Evolutionary conservation across 2,329 filamentous ascomycete species (phyloP).

Genomic region (Periconia sp.): DNA sequence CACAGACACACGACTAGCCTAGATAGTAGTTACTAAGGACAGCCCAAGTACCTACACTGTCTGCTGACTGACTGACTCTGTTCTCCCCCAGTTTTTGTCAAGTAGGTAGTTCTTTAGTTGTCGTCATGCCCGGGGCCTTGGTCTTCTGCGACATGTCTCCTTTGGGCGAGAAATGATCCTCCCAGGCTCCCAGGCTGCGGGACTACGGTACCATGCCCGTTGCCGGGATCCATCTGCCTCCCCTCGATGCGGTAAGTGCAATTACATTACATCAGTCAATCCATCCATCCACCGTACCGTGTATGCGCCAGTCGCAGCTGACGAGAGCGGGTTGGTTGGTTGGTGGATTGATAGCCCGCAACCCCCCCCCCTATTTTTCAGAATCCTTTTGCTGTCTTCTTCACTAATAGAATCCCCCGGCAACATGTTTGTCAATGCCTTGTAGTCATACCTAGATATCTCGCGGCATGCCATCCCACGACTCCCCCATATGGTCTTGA

Average conservation of each 20-base stretch:
- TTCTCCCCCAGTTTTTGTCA: too few relatives aligned
- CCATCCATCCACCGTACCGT: background rate
- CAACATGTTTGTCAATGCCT: background rate
- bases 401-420: background rate
- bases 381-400: background rate
- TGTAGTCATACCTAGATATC: background rate
- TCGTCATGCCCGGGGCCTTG: too few relatives aligned
- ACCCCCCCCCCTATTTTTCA: background rate
- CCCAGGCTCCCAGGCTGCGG: background rate
- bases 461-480: background rate
- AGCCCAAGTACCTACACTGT: slow-evolving; percentile 8
- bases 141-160: too few relatives aligned
- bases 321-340: background rate
- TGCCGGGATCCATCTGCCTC: background rate
- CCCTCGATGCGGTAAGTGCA: background rate
- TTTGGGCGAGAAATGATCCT: background rate
- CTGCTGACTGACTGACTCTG: slow-evolving; percentile 13
- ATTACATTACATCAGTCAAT: background rate
- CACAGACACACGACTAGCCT: background rate
- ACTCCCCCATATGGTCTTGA: background rate
- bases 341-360: background rate
- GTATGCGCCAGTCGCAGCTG: background rate
- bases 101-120: too few relatives aligned
- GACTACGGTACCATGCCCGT: too few relatives aligned
- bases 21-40: background rate